Evolutionary conservation across 495 filamentous ascomycete species (phyloP), one percentile per base, ranked within the genome.

Genomic region (Xylaria telfairii): DNA sequence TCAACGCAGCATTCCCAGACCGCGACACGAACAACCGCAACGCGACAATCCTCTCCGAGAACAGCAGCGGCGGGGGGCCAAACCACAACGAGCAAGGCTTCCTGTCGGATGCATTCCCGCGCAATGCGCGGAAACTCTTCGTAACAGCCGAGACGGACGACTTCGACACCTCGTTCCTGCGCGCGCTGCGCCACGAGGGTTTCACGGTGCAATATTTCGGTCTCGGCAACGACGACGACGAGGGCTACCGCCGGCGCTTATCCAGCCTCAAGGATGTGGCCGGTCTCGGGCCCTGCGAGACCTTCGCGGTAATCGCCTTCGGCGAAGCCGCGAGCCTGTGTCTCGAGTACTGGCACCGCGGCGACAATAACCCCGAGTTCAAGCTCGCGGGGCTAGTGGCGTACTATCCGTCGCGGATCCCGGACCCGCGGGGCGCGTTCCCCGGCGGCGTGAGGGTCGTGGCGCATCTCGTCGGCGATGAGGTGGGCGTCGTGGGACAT

Each of bases 181-280:
- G 82, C 21, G 82, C 84, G 34, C 92, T 90, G 91, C 82, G 82
- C 34, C 86, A 87, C 64, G 91, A 93, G 72, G 91, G 90, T 17
- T 93, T 92, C 77, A 79, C 87, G 39, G 88, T 90, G 3, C 76
- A 83, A 2, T 93, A 92, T 71, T 59, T 92, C 0, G 85, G 90
- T 0, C 82, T 89, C 71, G 81, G 84, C 19, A 53, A 53, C 10
- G 76, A 79, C 7, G 85, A 85, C 21, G 87, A 83, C 4, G 86
- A 88, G 65, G 81, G 86, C 4, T 92, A 91, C 73, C 72, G 80
- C 13, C 74, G 75, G 53, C 83, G 80, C 60, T 70, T 93, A 63
- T 68, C 73, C 13, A 53, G 62, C 2, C 49, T 82, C 30, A 70
- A 71, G 34, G 71, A 69, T 8, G 41, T 30, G 0, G 65, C 51